phyloP scores from a whole-genome alignment of 1,284 basidiomycete species.

The Leccinum solheimii region DNA sequence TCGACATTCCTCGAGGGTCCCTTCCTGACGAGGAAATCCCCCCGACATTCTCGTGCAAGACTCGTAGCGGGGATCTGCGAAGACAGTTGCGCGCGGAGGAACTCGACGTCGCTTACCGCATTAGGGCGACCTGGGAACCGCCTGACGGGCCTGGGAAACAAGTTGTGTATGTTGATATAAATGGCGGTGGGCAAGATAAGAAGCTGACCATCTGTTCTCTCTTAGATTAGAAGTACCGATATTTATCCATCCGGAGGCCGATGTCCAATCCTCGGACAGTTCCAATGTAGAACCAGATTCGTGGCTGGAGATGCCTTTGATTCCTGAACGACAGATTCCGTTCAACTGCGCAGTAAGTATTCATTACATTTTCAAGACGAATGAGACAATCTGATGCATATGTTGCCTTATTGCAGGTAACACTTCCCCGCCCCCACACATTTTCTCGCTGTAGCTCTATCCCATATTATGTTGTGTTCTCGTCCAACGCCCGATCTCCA shows the following conservation, averaged over 20 bases:
- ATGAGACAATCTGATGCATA: neutral
- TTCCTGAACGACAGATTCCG: conserved; percentile 59
- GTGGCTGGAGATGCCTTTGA: conserved; percentile 69
- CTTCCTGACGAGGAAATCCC: conserved; percentile 60
- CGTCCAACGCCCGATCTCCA: conserved; percentile 55
- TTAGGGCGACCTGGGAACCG: conserved; percentile 62
- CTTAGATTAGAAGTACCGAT: conserved; percentile 64
- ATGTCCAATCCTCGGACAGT: conserved; percentile 60
- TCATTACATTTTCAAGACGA: conserved; percentile 1
- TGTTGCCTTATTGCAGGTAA: conserved; percentile 45
- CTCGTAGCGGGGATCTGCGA: conserved; percentile 26
- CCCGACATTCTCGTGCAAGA: conserved; percentile 48
- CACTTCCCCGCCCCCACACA: conserved; percentile 56
- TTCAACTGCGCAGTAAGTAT: conserved; percentile 60
- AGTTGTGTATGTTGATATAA: conserved; percentile 44
- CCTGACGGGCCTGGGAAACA: conserved; percentile 43
- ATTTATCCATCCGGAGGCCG: conserved; percentile 55
- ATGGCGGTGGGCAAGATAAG: neutral
- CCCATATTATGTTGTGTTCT: conserved; percentile 70
- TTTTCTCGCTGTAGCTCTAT: conserved; percentile 60
- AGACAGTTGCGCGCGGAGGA: conserved; percentile 42
- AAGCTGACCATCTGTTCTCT: conserved; percentile 11
- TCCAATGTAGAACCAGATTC: conserved; percentile 43
- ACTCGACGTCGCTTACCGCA: conserved; percentile 52
- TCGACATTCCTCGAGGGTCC: conserved; percentile 54